These are phyloP conservation scores for Fraxinus sp. DNA, from an alignment of 305 asterid genomes.

Conservation along the genomic window DNA sequence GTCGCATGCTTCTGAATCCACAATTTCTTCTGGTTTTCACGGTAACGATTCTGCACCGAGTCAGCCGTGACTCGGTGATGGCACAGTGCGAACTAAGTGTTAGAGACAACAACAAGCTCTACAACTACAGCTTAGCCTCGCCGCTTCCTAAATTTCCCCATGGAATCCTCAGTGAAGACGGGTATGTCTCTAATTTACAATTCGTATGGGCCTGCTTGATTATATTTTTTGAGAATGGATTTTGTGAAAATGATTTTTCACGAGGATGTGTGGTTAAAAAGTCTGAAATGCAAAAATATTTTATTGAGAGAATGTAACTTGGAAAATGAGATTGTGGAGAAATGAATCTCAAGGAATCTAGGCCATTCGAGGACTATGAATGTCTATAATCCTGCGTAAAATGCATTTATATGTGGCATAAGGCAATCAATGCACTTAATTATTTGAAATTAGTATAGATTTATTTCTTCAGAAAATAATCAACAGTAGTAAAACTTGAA, in stretches of 20 bases:
- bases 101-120: slow-evolving; percentile 56
- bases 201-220: not conserved
- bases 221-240: not conserved
- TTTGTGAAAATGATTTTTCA: not conserved
- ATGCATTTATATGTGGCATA: not conserved
- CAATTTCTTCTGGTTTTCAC: slow-evolving; percentile 29
- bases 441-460: slow-evolving; percentile 6
- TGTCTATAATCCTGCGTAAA: not conserved
- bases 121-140: slow-evolving; percentile 60
- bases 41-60: slow-evolving; percentile 42
- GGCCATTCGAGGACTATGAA: not conserved
- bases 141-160: slow-evolving; percentile 67
- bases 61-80: slow-evolving; percentile 40
- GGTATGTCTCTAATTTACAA: slow-evolving; percentile 41
- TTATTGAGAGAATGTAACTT: not conserved
- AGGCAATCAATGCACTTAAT: not conserved
- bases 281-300: not conserved
- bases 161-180: slow-evolving; percentile 95
- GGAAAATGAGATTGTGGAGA: not conserved
- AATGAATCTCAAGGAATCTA: not conserved
- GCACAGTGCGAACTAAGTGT: slow-evolving; percentile 69
- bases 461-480: not conserved
- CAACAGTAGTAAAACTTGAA: not conserved
- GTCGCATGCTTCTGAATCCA: slow-evolving; percentile 26
- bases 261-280: not conserved